Evolutionary conservation across 495 filamentous ascomycete genomes (phyloP), one percentile per base, ranked within the genome.

Genomic region (Evansstolkia leycettana): DNA sequence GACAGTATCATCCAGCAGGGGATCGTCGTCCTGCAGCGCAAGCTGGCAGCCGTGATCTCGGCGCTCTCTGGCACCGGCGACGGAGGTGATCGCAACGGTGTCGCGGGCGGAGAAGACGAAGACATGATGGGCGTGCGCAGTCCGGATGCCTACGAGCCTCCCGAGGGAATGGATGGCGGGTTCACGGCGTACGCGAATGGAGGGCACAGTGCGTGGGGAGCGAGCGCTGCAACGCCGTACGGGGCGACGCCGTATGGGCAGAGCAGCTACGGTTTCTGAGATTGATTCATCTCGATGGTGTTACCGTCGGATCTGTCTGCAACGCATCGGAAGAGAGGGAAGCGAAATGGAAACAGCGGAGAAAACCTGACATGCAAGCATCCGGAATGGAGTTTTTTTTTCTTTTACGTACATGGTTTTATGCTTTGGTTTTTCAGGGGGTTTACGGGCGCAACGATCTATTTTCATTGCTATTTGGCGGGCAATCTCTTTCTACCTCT

Each of bases 1-100:
- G 87, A 96, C 47, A 66, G 65, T 30, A 85, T 96, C 37, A 70
- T 96, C 36, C 76, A 85, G 38, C 80, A 92, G 49, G 87, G 86
- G 17, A 93, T 96, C 53, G 78, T 82, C 47, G 78, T 86, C 15
- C 58, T 98, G 16, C 89, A 96, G 54, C 72, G 78, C 38, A 98
- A 98, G 61, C 70, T 96, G 6, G 89, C 86, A 9, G 66, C 66
- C 2, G 73, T 94, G n/a, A 83, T 96, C 41, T 73, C 80, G 34
- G 76, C 76, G 8, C 66, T 98, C 8, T 62, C 59, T 17, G 62
- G 58, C 17, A 65, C 66, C 1, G 70, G 64, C 11, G 62, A 60
- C 25, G 55, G 48, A 12, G 52, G 49, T 10, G 50, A 56, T 23
- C 66, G 59, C 31, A 67, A 70, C 25, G 65, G 64, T 16, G 60